Evolutionary conservation across 169 alveolate species (phyloP).

Genomic region (Pseudocohnilembus persalinus): DNA sequence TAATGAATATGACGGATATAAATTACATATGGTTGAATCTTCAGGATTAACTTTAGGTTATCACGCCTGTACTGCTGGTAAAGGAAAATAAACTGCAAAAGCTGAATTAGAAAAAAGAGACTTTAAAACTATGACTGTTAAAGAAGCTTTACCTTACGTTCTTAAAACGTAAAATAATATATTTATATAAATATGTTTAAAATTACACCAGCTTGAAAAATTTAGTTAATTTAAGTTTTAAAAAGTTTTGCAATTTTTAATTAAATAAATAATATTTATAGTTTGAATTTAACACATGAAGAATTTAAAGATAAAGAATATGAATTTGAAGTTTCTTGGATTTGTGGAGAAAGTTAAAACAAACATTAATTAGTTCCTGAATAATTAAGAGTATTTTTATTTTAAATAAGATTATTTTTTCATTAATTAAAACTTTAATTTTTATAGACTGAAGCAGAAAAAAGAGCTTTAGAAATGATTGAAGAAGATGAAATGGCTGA

Average conservation of each 20-base stretch:
- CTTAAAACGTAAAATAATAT: slow-evolving; percentile 17
- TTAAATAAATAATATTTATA: slow-evolving; percentile 1
- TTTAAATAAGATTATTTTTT: neutral
- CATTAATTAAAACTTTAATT: neutral
- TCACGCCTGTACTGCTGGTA: slow-evolving; percentile 93
- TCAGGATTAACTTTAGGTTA: slow-evolving; percentile 93
- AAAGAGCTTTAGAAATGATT: slow-evolving; percentile 26
- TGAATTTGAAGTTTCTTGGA: slow-evolving; percentile 46
- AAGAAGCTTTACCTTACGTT: slow-evolving; percentile 47
- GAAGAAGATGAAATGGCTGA: slow-evolving; percentile 36
- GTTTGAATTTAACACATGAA: slow-evolving; percentile 34
- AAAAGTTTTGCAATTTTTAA: too few relatives aligned
- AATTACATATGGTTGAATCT: slow-evolving; percentile 90
- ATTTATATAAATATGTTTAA: neutral
- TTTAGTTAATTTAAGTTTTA: too few relatives aligned
- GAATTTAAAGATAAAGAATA: slow-evolving; percentile 35
- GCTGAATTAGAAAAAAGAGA: slow-evolving; percentile 91
- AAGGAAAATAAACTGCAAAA: slow-evolving; percentile 92
- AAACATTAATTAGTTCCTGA: slow-evolving; percentile 27
- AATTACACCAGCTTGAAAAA: too few relatives aligned
- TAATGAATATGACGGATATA: slow-evolving; percentile 81
- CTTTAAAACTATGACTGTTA: slow-evolving; percentile 55
- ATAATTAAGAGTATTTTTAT: neutral
- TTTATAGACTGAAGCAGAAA: slow-evolving; percentile 14
- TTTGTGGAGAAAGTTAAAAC: slow-evolving; percentile 15